A percentile compares a stretch with the other conserved stretches of the same genome.
phyloP scores from a whole-genome alignment of 768 basidiomycete genomes.

The Hortiboletus campestris region DNA sequence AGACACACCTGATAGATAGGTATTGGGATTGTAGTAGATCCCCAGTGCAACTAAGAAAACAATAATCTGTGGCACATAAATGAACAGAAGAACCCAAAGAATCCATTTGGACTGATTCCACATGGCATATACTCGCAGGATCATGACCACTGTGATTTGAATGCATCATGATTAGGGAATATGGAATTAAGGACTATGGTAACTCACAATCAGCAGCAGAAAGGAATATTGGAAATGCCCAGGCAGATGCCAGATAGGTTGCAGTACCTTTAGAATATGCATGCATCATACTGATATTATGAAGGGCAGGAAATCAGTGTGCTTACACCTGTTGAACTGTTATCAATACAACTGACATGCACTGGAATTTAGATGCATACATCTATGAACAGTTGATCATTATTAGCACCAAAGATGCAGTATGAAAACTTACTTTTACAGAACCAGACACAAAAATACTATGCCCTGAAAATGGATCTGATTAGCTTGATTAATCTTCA shows the following conservation, averaged over 20 bases:
- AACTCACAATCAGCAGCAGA: background rate
- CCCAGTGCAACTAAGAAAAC: no score
- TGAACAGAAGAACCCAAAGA: no score
- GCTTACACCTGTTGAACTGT: constrained; percentile 3
- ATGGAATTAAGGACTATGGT: no score
- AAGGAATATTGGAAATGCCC: background rate
- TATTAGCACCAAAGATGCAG: no score
- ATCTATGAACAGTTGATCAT: background rate
- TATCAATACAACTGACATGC: no score
- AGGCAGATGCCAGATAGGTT: background rate
- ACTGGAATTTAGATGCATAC: background rate
- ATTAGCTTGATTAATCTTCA: background rate
- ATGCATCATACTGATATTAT: background rate
- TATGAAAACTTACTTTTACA: background rate
- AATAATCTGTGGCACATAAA: no score
- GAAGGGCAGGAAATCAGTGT: background rate
- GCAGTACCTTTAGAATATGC: background rate
- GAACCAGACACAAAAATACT: background rate
- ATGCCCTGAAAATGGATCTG: background rate
- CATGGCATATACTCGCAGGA: no score
- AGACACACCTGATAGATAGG: no score
- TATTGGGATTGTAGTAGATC: no score
- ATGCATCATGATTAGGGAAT: no score
- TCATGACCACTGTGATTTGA: no score
- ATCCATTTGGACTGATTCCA: no score